Evolutionary conservation across 768 basidiomycete genomes (phyloP), one percentile per base, ranked within the genome.

Genomic region (Dentipellis sp.): DNA sequence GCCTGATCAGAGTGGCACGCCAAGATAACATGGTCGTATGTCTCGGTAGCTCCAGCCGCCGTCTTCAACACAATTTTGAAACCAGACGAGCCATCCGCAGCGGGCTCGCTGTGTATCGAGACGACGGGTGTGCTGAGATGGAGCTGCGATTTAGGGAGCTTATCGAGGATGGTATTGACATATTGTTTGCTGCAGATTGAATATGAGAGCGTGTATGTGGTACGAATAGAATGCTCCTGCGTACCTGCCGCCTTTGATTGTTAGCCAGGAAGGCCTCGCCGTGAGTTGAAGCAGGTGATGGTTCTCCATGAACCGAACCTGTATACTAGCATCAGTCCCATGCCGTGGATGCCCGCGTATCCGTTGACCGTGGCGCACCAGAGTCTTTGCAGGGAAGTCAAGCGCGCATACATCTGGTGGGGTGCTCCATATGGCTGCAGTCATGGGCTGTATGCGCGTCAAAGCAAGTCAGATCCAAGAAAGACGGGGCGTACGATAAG

Each of bases 401-500:
- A 83, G 68, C 2, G 79, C 75, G 59, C 84, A 87, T 62, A 79
- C 78, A 59, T 83, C 81, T 9, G 88, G 82, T 0, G 86, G 83
- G 0, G 85, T 88, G 47, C 81, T 87, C 88, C 88, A 91, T 40
- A 91, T 82, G 2, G 85, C 83, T 1, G 86, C 86, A 8, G 84
- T 87, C 85, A 91, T 85, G 0, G 86, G 86, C 87, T 63, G 16
- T 4, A 53, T 40, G 22, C 57, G 51, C 58, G 22, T 21, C 42
- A 46, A 47, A 51, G 12, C 19, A 53, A 36, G 46, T 34, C 17
- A 6, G 29, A 29, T 29, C 3, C 29, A 3, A 45, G 4, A 53
- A 54, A n/a, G 1, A 1, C n/a, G 12, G 7, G 16, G 65, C 81
- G 66, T 62, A 86, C 87, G 56, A 91, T 79, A 21, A 91, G 73